A percentile compares a stretch with the other conserved stretches of the same genome.
Conservation (phyloP, 2,329 filamentous ascomycete genomes). For the Cladophialophora chaetospira region DNA sequence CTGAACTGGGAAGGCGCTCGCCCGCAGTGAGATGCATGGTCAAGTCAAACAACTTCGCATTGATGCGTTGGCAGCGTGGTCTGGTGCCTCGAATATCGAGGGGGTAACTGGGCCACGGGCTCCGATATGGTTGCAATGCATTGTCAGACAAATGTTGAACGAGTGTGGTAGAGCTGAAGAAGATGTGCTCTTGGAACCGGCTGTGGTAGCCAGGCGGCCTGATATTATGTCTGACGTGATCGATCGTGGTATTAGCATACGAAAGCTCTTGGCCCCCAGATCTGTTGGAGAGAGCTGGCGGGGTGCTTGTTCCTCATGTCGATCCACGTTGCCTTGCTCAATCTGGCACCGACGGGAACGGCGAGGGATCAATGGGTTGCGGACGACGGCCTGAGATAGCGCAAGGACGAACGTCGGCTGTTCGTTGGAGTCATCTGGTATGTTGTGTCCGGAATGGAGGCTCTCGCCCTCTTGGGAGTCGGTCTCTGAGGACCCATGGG, state of each 20-base stretch:
- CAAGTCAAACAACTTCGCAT: not conserved
- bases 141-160: not conserved
- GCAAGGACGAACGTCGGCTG: not conserved
- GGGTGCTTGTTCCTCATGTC: not conserved
- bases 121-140: not conserved
- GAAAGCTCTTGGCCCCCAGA: not conserved
- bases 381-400: not conserved
- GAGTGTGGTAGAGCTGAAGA: not conserved
- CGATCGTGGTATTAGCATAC: not conserved
- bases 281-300: not conserved
- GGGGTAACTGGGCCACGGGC: not conserved
- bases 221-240: not conserved
- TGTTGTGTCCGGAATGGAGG: not conserved
- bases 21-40: not conserved
- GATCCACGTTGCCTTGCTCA: not conserved
- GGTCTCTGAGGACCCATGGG: slow-evolving; percentile 32
- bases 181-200: not conserved
- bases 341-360: not conserved
- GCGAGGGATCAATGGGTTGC: not conserved
- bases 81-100: not conserved
- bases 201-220: not conserved
- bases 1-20: not conserved
- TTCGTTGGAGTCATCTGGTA: not conserved
- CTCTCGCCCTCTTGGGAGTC: slow-evolving; percentile 15
- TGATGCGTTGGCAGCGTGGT: not conserved